phyloP scores from a whole-genome alignment of 129 eudicot species.

The Flaveria robusta region DNA sequence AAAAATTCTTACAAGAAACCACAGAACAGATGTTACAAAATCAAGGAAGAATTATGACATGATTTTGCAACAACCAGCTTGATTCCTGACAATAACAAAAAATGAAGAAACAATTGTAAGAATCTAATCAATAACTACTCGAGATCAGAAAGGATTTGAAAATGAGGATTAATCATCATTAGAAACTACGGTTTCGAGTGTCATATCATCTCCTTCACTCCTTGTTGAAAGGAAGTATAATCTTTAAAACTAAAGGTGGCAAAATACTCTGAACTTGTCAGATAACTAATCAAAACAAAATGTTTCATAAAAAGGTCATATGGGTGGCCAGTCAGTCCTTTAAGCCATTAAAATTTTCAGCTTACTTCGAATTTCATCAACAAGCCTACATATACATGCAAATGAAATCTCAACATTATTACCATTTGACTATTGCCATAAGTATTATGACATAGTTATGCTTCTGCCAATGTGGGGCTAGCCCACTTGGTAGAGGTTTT shows the following conservation, averaged over 20 bases:
- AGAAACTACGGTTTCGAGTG: not conserved
- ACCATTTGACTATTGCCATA: no score
- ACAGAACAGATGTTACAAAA: conserved; percentile 22
- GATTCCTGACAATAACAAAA: conserved; percentile 9
- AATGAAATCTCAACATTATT: no score
- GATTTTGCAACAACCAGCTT: conserved; percentile 17
- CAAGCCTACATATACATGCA: not conserved
- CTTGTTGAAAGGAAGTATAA: not conserved
- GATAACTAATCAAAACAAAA: no score
- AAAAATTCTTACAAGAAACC: conserved; percentile 12
- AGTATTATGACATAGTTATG: no score
- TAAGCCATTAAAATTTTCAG: not conserved
- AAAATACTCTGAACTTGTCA: not conserved
- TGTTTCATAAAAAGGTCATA: no score
- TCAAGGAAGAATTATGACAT: conserved; percentile 22
- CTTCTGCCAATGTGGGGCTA: no score
- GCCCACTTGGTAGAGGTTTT: no score
- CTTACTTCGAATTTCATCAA: not conserved
- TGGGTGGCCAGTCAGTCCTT: no score
- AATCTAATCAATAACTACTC: conserved; percentile 9
- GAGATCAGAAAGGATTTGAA: conserved; percentile 3
- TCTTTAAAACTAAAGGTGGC: not conserved
- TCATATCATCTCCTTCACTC: not conserved
- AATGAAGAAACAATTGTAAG: not conserved
- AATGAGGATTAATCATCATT: not conserved